A percentile compares a stretch with the other conserved stretches of the same genome.
Evolutionary conservation across 2,329 filamentous ascomycete species (phyloP).

Genomic region (Colletotrichum brevisporum): DNA sequence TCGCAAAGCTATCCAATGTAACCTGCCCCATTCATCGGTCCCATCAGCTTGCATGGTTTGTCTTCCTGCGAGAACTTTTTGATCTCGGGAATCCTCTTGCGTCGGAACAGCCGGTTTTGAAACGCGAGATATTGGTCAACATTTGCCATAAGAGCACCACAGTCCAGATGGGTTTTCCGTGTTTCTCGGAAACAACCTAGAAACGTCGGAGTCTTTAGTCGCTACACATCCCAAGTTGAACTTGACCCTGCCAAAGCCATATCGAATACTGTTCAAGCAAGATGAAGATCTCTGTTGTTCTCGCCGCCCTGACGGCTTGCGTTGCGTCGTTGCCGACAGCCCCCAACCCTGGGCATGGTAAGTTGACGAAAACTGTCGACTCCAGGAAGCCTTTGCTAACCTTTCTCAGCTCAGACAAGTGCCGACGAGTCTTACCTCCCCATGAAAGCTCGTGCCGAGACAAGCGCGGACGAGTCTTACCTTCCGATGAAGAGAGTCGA

Average conservation of each 20-base stretch:
- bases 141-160: background rate
- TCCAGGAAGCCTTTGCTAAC: background rate
- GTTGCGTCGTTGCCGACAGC: constrained; percentile 17
- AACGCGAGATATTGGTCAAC: too few species aligned
- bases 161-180: background rate
- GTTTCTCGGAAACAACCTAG: background rate
- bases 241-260: background rate
- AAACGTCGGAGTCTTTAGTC: background rate
- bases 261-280: background rate
- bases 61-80: constrained; percentile 2
- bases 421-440: constrained; percentile 36
- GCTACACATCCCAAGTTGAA: background rate
- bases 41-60: constrained; percentile 9
- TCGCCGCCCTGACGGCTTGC: constrained; percentile 24
- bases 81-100: background rate
- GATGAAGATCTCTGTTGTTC: constrained; percentile 23
- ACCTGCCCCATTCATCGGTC: constrained; percentile 33
- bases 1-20: constrained; percentile 5
- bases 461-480: constrained; percentile 33
- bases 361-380: background rate
- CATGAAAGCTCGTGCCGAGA: constrained; percentile 29
- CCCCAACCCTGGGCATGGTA: constrained; percentile 20
- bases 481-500: constrained; percentile 29
- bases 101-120: too few species aligned
- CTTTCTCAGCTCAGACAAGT: constrained; percentile 7